Base-by-base conservation (phyloP, 176 grass and related monocot species). In the Tillandsia fasciculata region DNA sequence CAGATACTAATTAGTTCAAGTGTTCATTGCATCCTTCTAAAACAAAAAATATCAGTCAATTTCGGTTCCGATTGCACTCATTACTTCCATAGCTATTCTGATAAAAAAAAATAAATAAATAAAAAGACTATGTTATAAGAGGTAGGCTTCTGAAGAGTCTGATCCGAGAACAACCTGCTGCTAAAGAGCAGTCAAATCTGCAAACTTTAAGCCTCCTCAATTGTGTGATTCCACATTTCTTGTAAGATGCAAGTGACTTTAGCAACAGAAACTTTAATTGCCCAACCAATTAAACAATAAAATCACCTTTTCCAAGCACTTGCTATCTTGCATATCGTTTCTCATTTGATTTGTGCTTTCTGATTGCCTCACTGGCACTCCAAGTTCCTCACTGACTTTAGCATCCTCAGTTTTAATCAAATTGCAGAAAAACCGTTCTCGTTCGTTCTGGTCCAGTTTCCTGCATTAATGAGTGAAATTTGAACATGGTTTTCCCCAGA, bases 221-320 rank as follows among this genome's bases (percentile, higher is more conserved):
- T 12, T 57, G 13, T 12, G 53, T 17, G n/a, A 5, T 57, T 57
- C 53, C 13, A 5, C 53, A 57, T 17, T 57, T 17, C 12, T 57
- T 17, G 14, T 57, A 17, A 15, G 53, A 57, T 57, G 53, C 53
- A 57, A 57, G 14, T 57, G n/a, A 57, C n/a, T 15, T 57, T 15
- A 57, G 53, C 53, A 17, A 17, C 53, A 57, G 2, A 17, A 15
- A 57, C n/a, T 15, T 57, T 57, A 17, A 57, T 57, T 17, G n/a
- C 53, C 13, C 17, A 12, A 57, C 14, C 12, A 57, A 15, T 57
- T 17, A 17, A 9, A 20, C 10, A 10, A 17, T 26, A 70, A 70
- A 52, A 18, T 52, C 10, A 53, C 68, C 50, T 70, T 70, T 26
- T 24, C 68, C 50, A 69, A 24, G 49, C 14, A 69, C 51, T 52